Evolutionary conservation across 129 eudicot genomes (phyloP).

Genomic region (Rutidosis leptorrhynchoides): DNA sequence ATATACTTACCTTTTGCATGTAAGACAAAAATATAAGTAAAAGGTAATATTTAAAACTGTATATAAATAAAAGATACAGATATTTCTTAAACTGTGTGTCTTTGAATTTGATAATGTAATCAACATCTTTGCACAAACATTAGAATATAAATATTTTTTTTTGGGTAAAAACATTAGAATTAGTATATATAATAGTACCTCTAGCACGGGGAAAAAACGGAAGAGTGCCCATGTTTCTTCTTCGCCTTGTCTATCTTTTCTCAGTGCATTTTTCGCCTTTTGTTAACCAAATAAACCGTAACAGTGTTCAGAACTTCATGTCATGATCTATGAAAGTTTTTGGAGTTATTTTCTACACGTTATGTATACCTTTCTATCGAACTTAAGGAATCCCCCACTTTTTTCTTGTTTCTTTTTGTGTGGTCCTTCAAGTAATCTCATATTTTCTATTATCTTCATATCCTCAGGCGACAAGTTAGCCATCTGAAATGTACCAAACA

Average conservation of each 20-base stretch:
- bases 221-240: slow-evolving; percentile 93
- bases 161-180: too few species aligned
- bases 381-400: slow-evolving; percentile 62
- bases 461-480: slow-evolving; percentile 72
- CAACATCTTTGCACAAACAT: slow-evolving; percentile 13
- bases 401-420: slow-evolving; percentile 38
- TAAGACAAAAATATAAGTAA: too few species aligned
- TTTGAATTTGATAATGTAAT: too few species aligned
- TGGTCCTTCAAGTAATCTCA: slow-evolving; percentile 77
- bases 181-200: slow-evolving; percentile 46
- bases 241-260: slow-evolving; percentile 82
- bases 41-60: too few species aligned
- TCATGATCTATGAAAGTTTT: slow-evolving; percentile 13
- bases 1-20: too few species aligned
- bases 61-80: too few species aligned
- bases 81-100: too few species aligned
- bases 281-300: slow-evolving; percentile 34
- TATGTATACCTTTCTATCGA: slow-evolving; percentile 61
- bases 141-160: neutral
- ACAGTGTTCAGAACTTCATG: slow-evolving; percentile 25
- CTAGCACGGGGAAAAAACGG: slow-evolving; percentile 80
- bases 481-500: slow-evolving; percentile 39
- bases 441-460: slow-evolving; percentile 63
- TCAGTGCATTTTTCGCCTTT: slow-evolving; percentile 57
- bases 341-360: slow-evolving; percentile 9